Percentiles rank a stretch among this genome's conserved stretches.
Conservation (phyloP, 2,329 filamentous ascomycete genomes). For the Penicillium sp. region DNA sequence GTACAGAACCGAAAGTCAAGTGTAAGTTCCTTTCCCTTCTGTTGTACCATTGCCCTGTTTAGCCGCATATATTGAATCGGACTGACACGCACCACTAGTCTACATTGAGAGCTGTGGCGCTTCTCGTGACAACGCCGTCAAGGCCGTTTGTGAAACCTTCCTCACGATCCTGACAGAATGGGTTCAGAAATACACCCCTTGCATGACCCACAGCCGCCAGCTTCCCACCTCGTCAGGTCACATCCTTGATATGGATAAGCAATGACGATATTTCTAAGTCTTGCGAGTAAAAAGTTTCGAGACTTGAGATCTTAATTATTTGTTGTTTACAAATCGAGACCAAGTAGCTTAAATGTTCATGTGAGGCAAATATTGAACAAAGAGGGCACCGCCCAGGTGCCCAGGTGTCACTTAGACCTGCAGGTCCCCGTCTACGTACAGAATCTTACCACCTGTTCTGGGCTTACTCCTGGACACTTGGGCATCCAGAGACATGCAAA, state of each 20-base stretch:
- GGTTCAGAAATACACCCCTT: slow-evolving; percentile 39
- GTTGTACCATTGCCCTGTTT: not conserved
- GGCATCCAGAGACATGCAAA: not conserved
- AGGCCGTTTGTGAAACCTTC: slow-evolving; percentile 40
- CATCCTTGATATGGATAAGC: slow-evolving; percentile 27
- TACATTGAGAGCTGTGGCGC: slow-evolving; percentile 45
- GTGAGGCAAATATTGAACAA: not conserved
- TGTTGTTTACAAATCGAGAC: not conserved
- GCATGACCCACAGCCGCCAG: slow-evolving; percentile 37
- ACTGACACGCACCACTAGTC: slow-evolving; percentile 24
- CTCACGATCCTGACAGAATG: slow-evolving; percentile 39
- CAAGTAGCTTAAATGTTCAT: not conserved
- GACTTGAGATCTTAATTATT: not conserved
- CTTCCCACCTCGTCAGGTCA: slow-evolving; percentile 42
- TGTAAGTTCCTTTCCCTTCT: slow-evolving; percentile 34
- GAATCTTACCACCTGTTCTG: not conserved
- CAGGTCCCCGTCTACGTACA: not conserved
- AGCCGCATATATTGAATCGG: not conserved
- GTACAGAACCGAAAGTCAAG: slow-evolving; percentile 69
- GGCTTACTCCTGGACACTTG: not conserved
- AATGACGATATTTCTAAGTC: not conserved
- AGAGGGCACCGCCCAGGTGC: not conserved
- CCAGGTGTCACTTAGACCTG: not conserved
- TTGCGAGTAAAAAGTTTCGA: not conserved
- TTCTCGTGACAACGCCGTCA: slow-evolving; percentile 36